A percentile compares a stretch with the other conserved stretches of the same genome.
phyloP scores from a whole-genome alignment of 83 land plant genomes.

The Diphasiastrum complanatum region DNA sequence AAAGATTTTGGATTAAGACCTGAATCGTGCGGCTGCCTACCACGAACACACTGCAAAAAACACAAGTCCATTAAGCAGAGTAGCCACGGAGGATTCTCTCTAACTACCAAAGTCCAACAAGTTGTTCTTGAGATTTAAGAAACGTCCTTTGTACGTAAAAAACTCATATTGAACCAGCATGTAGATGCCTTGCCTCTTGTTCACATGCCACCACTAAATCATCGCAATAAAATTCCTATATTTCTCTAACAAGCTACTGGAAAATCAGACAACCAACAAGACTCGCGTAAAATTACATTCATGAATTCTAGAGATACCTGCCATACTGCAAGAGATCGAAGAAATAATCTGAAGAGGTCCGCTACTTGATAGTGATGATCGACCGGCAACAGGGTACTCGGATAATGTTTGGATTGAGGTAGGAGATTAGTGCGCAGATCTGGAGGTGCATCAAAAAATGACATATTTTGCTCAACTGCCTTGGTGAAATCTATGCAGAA shows the following conservation, averaged over 20 bases:
- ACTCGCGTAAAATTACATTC: slow-evolving; percentile 4
- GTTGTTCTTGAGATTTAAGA: too few relatives aligned
- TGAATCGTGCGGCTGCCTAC: too few relatives aligned
- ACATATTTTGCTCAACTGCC: slow-evolving; percentile 39
- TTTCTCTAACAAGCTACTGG: background rate
- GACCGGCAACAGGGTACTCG: slow-evolving; percentile 67
- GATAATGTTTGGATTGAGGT: slow-evolving; percentile 37
- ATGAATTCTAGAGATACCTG: background rate
- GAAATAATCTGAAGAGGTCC: slow-evolving; percentile 70
- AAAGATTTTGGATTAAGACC: too few relatives aligned
- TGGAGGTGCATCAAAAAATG: slow-evolving; percentile 54
- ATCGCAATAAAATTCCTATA: too few relatives aligned
- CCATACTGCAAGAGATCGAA: slow-evolving; percentile 58
- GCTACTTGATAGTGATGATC: slow-evolving; percentile 91
- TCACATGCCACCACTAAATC: too few relatives aligned
- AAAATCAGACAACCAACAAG: background rate
- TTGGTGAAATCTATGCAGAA: slow-evolving; percentile 48
- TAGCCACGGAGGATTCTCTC: too few relatives aligned
- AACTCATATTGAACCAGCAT: too few relatives aligned
- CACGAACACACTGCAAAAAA: too few relatives aligned
- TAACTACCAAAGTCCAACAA: too few relatives aligned
- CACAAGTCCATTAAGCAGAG: too few relatives aligned
- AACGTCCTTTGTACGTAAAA: too few relatives aligned
- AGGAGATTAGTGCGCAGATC: slow-evolving; percentile 53
- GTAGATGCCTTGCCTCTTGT: too few relatives aligned